Conservation (phyloP, 805 yeast species). For the Yamadazyma kitorensis region DNA sequence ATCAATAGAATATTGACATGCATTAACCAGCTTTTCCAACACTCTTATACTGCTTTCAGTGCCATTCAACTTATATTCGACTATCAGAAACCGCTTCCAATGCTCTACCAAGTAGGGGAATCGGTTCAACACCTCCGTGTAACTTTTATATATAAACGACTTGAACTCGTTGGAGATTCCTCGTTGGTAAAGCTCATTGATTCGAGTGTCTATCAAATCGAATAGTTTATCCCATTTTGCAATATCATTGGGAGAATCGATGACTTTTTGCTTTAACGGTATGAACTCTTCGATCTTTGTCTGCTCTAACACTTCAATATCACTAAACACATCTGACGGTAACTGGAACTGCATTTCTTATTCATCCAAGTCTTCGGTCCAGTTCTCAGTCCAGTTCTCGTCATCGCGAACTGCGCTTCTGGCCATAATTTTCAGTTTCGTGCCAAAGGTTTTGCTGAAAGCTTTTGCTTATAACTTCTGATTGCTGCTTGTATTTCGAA, state of each 20-base stretch:
- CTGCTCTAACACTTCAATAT: slow-evolving; percentile 1
- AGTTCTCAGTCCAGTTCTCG: too few relatives aligned
- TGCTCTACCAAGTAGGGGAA: slow-evolving; percentile 59
- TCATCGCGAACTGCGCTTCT: too few relatives aligned
- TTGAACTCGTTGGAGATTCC: slow-evolving; percentile 18
- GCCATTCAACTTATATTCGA: slow-evolving; percentile 58
- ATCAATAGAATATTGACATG: slow-evolving; percentile 58
- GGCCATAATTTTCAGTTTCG: too few relatives aligned
- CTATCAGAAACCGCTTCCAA: slow-evolving; percentile 61
- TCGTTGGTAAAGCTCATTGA: slow-evolving; percentile 14
- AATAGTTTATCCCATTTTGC: slow-evolving; percentile 41
- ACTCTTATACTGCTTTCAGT: slow-evolving; percentile 46
- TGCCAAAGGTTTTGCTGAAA: too few relatives aligned
- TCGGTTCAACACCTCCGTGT: slow-evolving; percentile 39
- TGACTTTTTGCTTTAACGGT: slow-evolving; percentile 5
- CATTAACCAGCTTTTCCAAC: slow-evolving; percentile 42
- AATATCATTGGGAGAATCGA: slow-evolving; percentile 28
- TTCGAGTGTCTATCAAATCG: slow-evolving; percentile 20
- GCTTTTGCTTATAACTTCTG: too few relatives aligned
- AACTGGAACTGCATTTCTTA: too few relatives aligned
- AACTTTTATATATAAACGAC: slow-evolving; percentile 13
- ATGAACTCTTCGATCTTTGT: slow-evolving; percentile 11
- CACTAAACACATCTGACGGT: slow-evolving; percentile 8
- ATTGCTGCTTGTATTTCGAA: too few relatives aligned
- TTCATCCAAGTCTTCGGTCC: too few relatives aligned